Conservation (phyloP, 495 filamentous ascomycete species). For the Articulospora tetracladia region DNA sequence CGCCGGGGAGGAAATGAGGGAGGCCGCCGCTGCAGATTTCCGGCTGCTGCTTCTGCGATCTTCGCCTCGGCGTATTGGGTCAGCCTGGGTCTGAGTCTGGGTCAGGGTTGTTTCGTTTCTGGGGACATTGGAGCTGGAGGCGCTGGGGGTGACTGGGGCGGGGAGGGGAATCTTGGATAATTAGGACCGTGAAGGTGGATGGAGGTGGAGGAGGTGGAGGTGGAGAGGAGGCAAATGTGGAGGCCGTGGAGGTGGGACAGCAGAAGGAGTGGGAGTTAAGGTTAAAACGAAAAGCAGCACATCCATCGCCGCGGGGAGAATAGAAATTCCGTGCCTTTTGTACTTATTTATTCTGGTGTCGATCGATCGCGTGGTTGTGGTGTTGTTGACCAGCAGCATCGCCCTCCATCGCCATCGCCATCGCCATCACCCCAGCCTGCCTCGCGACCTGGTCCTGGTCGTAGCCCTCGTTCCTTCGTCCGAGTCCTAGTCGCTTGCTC, state of each 20-base stretch:
- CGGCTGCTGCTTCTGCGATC: not conserved
- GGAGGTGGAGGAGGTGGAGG: not conserved
- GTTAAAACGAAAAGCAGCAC: not conserved
- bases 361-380: no score
- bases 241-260: not conserved
- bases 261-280: no score
- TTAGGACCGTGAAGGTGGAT: not conserved
- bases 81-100: not conserved
- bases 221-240: no score
- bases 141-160: not conserved
- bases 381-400: no score
- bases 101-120: not conserved
- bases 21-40: not conserved
- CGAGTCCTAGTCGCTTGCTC: no score
- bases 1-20: not conserved
- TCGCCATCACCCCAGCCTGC: no score
- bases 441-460: no score
- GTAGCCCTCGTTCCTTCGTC: no score
- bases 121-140: not conserved
- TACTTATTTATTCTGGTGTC: no score
- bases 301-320: no score
- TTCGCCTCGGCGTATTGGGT: not conserved
- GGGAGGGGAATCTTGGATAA: not conserved
- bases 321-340: no score
- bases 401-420: no score